Percentiles rank a stretch among this genome's conserved stretches.
Conservation (phyloP, 2,329 filamentous ascomycete genomes). For the Aureobasidium sp. region DNA sequence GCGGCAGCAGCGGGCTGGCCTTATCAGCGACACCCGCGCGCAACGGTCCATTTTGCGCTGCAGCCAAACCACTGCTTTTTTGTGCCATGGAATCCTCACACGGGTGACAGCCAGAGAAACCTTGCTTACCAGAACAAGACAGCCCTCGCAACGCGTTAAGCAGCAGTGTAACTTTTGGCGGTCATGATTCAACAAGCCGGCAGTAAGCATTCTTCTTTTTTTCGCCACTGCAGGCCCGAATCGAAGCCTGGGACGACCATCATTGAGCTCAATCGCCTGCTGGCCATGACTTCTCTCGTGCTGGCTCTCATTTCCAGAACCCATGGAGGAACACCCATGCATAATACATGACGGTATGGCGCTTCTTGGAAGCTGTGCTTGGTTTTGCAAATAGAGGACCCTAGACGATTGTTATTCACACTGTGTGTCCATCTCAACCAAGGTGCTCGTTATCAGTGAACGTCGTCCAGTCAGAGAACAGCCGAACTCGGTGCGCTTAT, state of each 20-base stretch:
- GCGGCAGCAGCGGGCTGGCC: conserved; percentile 5
- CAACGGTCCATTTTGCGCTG: background rate
- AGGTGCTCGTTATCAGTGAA: conserved; percentile 8
- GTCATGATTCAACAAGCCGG: background rate
- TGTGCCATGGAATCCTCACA: background rate
- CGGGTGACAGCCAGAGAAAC: background rate
- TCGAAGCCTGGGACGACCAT: background rate
- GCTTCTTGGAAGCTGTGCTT: conserved; percentile 7
- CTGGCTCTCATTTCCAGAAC: background rate
- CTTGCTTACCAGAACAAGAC: background rate
- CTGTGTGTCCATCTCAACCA: conserved; percentile 7
- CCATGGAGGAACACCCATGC: background rate
- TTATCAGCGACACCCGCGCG: conserved; percentile 14
- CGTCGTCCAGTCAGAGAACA: conserved; percentile 11
- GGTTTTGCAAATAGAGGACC: background rate
- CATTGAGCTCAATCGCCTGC: conserved; percentile 1
- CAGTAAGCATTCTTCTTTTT: background rate
- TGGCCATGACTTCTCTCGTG: background rate
- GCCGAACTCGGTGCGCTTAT: conserved; percentile 11
- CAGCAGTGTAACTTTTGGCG: background rate
- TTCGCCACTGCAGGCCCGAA: background rate
- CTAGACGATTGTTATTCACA: conserved; percentile 1
- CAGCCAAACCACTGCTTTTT: conserved; percentile 10
- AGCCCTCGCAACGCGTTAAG: background rate
- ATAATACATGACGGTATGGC: conserved; percentile 13